These are phyloP conservation scores for Lentinus tigrinus DNA, from an alignment of 768 basidiomycete genomes.

Conservation along the genomic window DNA sequence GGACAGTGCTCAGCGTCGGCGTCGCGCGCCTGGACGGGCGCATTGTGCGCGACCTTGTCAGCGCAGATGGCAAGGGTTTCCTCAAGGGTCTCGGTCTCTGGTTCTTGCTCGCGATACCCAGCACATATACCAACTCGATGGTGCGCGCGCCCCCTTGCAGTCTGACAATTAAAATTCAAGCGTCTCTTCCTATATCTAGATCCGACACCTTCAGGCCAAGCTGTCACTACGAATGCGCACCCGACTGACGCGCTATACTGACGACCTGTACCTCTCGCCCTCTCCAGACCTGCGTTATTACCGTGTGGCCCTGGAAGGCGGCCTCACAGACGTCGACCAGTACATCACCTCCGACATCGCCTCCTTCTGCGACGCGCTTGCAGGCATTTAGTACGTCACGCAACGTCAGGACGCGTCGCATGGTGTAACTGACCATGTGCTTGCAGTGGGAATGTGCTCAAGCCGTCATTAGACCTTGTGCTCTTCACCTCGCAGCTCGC, in stretches of 20 bases:
- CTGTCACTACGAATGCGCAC: constrained; percentile 82
- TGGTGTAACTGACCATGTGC: not conserved
- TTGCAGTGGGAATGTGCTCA: constrained; percentile 84
- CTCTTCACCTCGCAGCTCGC: constrained; percentile 93
- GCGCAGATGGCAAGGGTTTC: constrained; percentile 84
- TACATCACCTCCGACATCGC: constrained; percentile 93
- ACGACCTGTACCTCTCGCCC: constrained; percentile 87
- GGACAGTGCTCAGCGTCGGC: constrained; percentile 84
- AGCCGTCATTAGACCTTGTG: constrained; percentile 86
- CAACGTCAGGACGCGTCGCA: not conserved
- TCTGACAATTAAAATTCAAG: not conserved
- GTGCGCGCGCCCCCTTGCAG: constrained; percentile 36
- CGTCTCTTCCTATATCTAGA: constrained; percentile 40
- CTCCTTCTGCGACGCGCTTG: constrained; percentile 81
- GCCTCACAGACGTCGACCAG: constrained; percentile 76
- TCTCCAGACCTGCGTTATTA: constrained; percentile 73
- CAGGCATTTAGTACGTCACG: constrained; percentile 78
- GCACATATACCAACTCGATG: constrained; percentile 96
- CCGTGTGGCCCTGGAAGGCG: constrained; percentile 35
- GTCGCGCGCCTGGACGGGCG: constrained; percentile 88
- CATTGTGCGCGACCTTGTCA: constrained; percentile 86
- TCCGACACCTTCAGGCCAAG: constrained; percentile 85
- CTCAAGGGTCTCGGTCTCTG: constrained; percentile 78
- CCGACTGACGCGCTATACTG: constrained; percentile 84
- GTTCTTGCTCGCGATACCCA: constrained; percentile 90